Evolutionary conservation across 148 eudicot genomes (phyloP), one percentile per base, ranked within the genome.

Genomic region (Salicornia ramosissima): DNA sequence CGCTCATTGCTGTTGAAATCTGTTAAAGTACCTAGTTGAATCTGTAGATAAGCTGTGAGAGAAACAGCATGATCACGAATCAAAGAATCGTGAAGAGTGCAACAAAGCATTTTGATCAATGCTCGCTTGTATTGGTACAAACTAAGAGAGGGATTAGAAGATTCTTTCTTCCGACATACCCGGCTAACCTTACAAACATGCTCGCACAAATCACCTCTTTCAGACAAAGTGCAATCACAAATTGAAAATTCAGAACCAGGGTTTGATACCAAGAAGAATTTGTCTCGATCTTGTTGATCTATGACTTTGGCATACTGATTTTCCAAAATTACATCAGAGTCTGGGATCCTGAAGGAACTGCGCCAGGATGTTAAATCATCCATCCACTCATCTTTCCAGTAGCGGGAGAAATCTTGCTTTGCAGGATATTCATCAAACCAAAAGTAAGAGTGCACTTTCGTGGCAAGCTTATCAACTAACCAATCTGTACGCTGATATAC

Each of bases 41-140:
- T 80, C 77, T 86, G 85, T 31, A 90, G 84, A 84, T 86, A 87
- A n/a, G 85, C 80, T 18, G 91, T 82, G 67, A 94, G 78, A 77
- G 96, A 85, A 79, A 85, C 92, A 59, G 96, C 97, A 76, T 90
- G 92, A 81, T 94, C 99, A 62, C 97, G 96, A 26, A 88, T 75
- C 75, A 90, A 72, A 67, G 96, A 90, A 77, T 94, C 91, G 63
- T 74, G 67, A 21, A 84, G 92, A 10, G 86, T 86, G 71, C 91
- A 88, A 29, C 66, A 74, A 24, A 90, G 81, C 75, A 94, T 67
- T 54, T 86, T 80, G 73, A 80, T 72, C 82, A 94, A 78, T 42
- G 86, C 88, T 72, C 81, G 78, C 50, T 83, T 85, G 77, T 84
- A 94, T 50, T 88, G 92, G 61, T 80, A 67, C 75, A 87, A 81